A percentile compares a stretch with the other conserved stretches of the same genome.
These are phyloP conservation scores for Ceratobasidium sp. DNA, from an alignment of 1,284 basidiomycete genomes.

Conservation along the genomic window DNA sequence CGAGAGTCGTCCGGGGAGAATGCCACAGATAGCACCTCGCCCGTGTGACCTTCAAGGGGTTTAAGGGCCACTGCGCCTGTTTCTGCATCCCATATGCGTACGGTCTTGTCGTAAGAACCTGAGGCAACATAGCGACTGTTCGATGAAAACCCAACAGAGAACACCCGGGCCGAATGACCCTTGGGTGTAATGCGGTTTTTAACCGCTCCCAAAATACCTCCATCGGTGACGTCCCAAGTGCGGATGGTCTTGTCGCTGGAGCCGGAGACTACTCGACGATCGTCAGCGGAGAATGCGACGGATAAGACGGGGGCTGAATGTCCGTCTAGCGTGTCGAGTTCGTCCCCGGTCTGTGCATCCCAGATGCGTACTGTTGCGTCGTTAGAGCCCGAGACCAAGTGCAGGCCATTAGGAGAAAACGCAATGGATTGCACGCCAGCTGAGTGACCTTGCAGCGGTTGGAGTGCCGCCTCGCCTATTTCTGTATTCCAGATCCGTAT, in stretches of 20 bases:
- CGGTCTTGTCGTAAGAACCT: conserved; percentile 9
- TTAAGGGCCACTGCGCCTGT: neutral
- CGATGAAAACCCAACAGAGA: conserved; percentile 42
- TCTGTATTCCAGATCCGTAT: conserved; percentile 42
- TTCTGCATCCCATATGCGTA: conserved; percentile 40
- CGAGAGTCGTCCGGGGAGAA: neutral
- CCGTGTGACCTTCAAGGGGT: neutral
- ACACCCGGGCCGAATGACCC: conserved; percentile 34
- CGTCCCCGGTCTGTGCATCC: neutral
- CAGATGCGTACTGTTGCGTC: conserved; percentile 33
- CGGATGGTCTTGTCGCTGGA: conserved; percentile 3
- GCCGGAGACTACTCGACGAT: conserved; percentile 12
- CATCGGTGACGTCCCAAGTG: conserved; percentile 33
- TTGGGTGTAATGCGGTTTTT: neutral
- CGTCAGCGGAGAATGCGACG: conserved; percentile 32
- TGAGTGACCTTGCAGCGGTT: conserved; percentile 19
- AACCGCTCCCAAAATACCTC: neutral
- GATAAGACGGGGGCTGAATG: conserved; percentile 5
- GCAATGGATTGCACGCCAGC: neutral
- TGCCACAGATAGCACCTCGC: neutral
- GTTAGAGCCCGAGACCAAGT: conserved; percentile 1
- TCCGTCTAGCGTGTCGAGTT: neutral
- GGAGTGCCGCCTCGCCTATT: neutral
- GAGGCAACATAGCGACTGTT: conserved; percentile 24
- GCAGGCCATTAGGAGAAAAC: conserved; percentile 39